Conservation (phyloP, 192 early-diverging fungal genomes). For the Gaertneriomyces semiglobifer region DNA sequence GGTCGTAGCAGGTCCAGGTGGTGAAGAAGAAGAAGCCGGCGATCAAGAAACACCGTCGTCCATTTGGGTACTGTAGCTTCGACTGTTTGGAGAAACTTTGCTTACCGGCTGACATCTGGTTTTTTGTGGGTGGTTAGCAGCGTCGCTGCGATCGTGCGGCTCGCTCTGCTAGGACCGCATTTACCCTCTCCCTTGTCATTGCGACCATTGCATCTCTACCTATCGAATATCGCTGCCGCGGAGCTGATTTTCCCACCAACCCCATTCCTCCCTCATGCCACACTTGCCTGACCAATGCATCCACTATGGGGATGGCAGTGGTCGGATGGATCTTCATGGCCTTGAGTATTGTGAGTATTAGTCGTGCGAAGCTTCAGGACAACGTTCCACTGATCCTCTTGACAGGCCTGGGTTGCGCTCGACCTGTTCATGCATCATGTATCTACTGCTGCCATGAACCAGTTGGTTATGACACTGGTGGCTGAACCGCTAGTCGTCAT, state of each 20-base stretch:
- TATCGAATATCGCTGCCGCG: constrained; percentile 23
- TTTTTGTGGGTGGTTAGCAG: constrained; percentile 4
- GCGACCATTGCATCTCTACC: constrained; percentile 25
- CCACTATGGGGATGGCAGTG: constrained; percentile 3
- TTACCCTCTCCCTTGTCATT: constrained; percentile 14
- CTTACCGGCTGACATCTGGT: background rate
- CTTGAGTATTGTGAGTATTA: constrained; percentile 16
- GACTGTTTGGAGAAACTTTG: background rate
- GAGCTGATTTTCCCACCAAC: too few relatives aligned
- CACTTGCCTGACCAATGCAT: constrained; percentile 21
- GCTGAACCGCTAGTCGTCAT: constrained; percentile 23
- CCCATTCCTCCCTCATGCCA: constrained; percentile 13
- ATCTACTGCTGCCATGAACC: background rate
- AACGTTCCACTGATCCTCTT: background rate
- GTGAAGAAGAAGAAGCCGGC: background rate
- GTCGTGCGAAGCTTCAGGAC: background rate
- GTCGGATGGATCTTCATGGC: constrained; percentile 27
- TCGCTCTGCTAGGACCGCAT: constrained; percentile 13
- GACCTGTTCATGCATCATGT: constrained; percentile 8
- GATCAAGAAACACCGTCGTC: background rate
- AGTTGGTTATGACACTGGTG: constrained; percentile 16
- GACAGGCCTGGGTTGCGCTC: constrained; percentile 19
- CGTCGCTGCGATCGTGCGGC: constrained; percentile 14
- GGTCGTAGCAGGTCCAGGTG: background rate
- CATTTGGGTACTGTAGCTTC: background rate